Percentiles rank a stretch among this genome's conserved stretches.
phyloP scores from a whole-genome alignment of 164 flowering plant genomes.

The Nymphaea colorata region DNA sequence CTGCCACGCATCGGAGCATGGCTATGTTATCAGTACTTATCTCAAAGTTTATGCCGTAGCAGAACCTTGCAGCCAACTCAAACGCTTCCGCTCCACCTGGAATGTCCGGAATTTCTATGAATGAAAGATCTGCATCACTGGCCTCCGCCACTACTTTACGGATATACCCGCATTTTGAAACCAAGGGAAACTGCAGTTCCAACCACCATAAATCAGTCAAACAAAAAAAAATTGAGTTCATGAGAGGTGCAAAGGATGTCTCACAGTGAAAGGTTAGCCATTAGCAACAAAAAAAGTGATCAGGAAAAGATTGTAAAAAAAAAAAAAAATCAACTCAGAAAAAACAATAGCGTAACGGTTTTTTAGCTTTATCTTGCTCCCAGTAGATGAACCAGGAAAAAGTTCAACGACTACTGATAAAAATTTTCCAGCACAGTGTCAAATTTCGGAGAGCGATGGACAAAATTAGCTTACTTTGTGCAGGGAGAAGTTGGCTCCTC shows the following conservation, averaged over 20 bases:
- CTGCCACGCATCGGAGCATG: constrained; percentile 72
- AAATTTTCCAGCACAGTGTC: not conserved
- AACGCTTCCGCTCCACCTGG: constrained; percentile 90
- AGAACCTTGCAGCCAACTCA: constrained; percentile 81
- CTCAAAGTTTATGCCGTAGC: constrained; percentile 91
- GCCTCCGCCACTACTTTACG: constrained; percentile 69
- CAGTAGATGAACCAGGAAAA: too few relatives aligned
- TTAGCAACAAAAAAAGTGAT: not conserved
- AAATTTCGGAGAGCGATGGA: not conserved
- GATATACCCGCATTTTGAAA: constrained; percentile 80
- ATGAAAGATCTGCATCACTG: constrained; percentile 37
- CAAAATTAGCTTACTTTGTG: constrained; percentile 49
- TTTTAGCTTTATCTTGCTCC: too few relatives aligned
- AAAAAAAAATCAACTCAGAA: not conserved
- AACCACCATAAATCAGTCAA: not conserved
- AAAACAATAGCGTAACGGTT: not conserved
- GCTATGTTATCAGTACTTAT: constrained; percentile 70
- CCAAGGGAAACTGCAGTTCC: constrained; percentile 68
- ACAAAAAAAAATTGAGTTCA: not conserved
- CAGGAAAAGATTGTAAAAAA: not conserved
- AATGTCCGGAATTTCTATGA: constrained; percentile 43
- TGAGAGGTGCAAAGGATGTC: not conserved
- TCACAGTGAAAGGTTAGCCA: not conserved
- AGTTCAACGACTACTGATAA: not conserved
- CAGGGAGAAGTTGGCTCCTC: constrained; percentile 63